These are phyloP conservation scores for Moesziomyces globuligerus DNA, from an alignment of 1,284 basidiomycete species.

Conservation along the genomic window DNA sequence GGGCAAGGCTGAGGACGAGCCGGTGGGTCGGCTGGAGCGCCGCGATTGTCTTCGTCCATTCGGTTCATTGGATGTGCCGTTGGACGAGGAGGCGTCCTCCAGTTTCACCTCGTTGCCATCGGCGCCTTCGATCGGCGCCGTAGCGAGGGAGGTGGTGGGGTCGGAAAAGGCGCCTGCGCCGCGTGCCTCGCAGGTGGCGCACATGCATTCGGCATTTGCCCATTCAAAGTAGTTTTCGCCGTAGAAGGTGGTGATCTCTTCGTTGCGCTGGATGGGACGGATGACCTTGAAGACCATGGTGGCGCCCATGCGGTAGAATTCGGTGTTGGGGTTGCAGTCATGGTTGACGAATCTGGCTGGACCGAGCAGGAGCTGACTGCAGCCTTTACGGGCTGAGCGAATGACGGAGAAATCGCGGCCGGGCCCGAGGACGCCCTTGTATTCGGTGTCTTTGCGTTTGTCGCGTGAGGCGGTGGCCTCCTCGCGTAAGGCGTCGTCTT, in stretches of 20 bases:
- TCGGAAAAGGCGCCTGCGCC: constrained; percentile 73
- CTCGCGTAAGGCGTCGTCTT: constrained; percentile 70
- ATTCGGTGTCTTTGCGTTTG: constrained; percentile 44
- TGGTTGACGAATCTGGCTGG: constrained; percentile 96
- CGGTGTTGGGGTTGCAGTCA: constrained; percentile 88
- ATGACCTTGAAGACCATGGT: constrained; percentile 89
- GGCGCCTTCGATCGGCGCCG: constrained; percentile 1
- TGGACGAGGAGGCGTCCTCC: constrained; percentile 17
- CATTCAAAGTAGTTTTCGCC: constrained; percentile 76
- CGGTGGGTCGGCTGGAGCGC: constrained; percentile 25
- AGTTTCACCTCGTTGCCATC: constrained; percentile 27
- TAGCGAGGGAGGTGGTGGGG: constrained; percentile 7
- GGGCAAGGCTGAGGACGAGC: constrained; percentile 25
- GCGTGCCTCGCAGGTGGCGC: constrained; percentile 84
- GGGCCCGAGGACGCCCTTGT: constrained; percentile 72
- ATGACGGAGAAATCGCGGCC: constrained; percentile 89
- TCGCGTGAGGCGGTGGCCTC: constrained; percentile 75
- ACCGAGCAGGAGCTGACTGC: constrained; percentile 89
- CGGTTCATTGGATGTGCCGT: constrained; percentile 16
- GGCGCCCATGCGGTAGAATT: constrained; percentile 83
- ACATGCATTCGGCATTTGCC: constrained; percentile 86
- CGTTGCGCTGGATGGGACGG: constrained; percentile 80
- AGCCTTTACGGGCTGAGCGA: constrained; percentile 86
- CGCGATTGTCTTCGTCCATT: constrained; percentile 41
- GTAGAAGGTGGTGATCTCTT: constrained; percentile 78